These are phyloP conservation scores for Diddensiella caesifluorescens DNA, from an alignment of 805 yeast species.

Conservation along the genomic window DNA sequence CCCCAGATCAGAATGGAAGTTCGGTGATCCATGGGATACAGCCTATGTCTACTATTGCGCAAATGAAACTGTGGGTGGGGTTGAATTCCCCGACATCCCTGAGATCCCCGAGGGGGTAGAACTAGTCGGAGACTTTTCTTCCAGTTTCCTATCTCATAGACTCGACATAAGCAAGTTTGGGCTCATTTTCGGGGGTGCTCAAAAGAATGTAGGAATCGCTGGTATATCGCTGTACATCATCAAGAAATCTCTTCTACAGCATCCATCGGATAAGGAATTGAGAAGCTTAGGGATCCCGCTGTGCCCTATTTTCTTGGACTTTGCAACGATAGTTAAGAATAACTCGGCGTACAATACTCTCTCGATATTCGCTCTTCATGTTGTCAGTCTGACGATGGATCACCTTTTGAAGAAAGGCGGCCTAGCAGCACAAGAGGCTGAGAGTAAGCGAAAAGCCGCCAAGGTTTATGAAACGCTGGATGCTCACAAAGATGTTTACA, in stretches of 20 bases:
- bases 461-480: constrained; percentile 63
- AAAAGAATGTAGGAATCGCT: constrained; percentile 94
- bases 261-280: constrained; percentile 56
- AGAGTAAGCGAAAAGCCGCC: constrained; percentile 57
- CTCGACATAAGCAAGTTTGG: constrained; percentile 84
- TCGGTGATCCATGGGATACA: constrained; percentile 50
- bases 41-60: constrained; percentile 90
- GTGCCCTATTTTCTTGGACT: constrained; percentile 84
- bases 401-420: constrained; percentile 69
- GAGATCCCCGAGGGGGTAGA: constrained; percentile 64
- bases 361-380: constrained; percentile 87
- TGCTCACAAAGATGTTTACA: constrained; percentile 57
- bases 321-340: constrained; percentile 78
- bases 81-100: constrained; percentile 62
- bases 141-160: constrained; percentile 77
- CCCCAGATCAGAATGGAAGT: constrained; percentile 57
- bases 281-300: constrained; percentile 60
- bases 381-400: constrained; percentile 71
- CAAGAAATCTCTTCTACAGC: constrained; percentile 67
- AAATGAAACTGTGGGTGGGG: constrained; percentile 96
- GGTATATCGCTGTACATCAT: constrained; percentile 90
- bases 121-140: constrained; percentile 91
- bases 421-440: constrained; percentile 50
- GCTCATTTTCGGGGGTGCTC: constrained; percentile 94
- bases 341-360: constrained; percentile 94